Percentiles rank a stretch among this genome's conserved stretches.
Conservation (phyloP, 805 yeast species). For the Metschnikowia anglica region DNA sequence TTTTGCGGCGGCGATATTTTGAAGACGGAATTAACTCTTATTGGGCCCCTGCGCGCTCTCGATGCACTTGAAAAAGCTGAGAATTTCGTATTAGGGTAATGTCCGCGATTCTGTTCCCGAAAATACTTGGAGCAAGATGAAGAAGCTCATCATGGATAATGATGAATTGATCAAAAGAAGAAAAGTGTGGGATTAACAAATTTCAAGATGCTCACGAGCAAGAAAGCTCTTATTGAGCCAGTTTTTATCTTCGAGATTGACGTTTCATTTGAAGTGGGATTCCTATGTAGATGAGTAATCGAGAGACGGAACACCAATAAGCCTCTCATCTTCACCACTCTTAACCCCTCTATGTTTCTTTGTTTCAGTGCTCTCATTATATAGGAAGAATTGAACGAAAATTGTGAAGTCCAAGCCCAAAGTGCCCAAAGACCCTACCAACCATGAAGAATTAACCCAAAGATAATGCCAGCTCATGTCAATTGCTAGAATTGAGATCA, state of each 20-base stretch:
- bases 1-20: constrained; percentile 1
- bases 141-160: too few relatives aligned
- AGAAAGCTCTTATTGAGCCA: too few relatives aligned
- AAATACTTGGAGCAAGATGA: too few relatives aligned
- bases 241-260: too few relatives aligned
- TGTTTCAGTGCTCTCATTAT: constrained; percentile 42
- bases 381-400: constrained; percentile 80
- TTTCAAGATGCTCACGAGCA: too few relatives aligned
- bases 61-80: not conserved
- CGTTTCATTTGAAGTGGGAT: not conserved
- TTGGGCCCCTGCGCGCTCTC: too few relatives aligned
- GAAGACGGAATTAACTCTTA: not conserved
- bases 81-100: too few relatives aligned
- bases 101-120: too few relatives aligned
- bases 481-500: constrained; percentile 76
- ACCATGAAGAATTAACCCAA: constrained; percentile 85
- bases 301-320: constrained; percentile 11
- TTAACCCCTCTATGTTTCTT: constrained; percentile 1
- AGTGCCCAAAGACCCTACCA: constrained; percentile 89
- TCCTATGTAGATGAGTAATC: constrained; percentile 14
- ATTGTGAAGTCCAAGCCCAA: constrained; percentile 78
- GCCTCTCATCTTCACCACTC: constrained; percentile 13
- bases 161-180: too few relatives aligned
- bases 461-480: constrained; percentile 69
- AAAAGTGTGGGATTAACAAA: too few relatives aligned